Conservation (phyloP, 768 basidiomycete species). For the Neoboletus subvelutipes region DNA sequence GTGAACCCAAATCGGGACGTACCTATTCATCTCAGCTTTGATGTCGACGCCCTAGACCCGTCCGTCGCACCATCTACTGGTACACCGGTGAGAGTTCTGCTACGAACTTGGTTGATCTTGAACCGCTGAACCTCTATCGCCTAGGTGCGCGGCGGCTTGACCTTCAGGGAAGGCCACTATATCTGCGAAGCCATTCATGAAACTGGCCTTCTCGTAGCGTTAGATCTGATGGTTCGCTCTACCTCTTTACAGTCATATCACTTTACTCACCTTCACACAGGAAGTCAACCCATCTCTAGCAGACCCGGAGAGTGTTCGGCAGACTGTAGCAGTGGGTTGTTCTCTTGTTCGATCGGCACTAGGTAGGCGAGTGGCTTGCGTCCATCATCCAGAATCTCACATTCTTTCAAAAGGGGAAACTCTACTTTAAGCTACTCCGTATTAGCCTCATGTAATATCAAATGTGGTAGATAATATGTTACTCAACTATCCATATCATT, state of each 20-base stretch:
- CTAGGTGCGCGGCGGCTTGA: conserved; percentile 89
- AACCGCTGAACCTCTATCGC: background rate
- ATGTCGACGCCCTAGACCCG: conserved; percentile 94
- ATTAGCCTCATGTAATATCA: conserved; percentile 2
- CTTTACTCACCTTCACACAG: conserved; percentile 38
- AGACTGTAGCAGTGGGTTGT: conserved; percentile 91
- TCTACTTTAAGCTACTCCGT: conserved; percentile 22
- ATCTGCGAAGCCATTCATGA: conserved; percentile 92
- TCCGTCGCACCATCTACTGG: conserved; percentile 95
- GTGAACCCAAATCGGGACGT: conserved; percentile 81
- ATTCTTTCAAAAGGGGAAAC: conserved; percentile 31
- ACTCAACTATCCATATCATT: background rate
- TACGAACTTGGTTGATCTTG: background rate
- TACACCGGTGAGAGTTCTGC: conserved; percentile 63
- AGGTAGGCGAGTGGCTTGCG: conserved; percentile 47
- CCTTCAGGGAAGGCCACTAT: conserved; percentile 98
- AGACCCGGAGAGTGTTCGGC: conserved; percentile 68
- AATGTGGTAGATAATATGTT: conserved; percentile 1
- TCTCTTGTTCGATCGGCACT: conserved; percentile 81
- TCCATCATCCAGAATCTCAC: conserved; percentile 7
- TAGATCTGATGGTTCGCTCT: conserved; percentile 85
- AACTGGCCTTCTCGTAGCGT: conserved; percentile 86
- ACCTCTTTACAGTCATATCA: background rate
- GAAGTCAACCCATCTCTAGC: conserved; percentile 96
- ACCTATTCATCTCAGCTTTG: conserved; percentile 95